Conservation (phyloP, 2,329 filamentous ascomycete species). For the Phialemonium atrogriseum region DNA sequence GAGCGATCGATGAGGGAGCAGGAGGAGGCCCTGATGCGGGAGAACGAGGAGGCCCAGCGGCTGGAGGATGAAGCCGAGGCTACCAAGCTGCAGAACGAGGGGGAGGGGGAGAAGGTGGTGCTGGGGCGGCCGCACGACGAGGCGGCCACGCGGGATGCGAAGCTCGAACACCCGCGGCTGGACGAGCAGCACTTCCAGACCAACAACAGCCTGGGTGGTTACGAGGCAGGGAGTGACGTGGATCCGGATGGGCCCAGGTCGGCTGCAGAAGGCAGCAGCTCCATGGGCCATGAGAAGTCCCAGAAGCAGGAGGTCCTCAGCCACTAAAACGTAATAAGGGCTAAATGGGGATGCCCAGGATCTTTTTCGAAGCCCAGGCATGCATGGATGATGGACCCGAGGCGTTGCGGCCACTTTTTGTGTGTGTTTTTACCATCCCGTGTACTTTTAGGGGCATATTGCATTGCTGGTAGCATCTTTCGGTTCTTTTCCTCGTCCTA, state of each 20-base stretch:
- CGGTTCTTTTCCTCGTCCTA: too few relatives aligned
- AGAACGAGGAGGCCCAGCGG: conserved; percentile 47
- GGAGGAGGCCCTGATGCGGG: conserved; percentile 39
- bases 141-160: conserved; percentile 25
- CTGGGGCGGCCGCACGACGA: conserved; percentile 29
- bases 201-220: neutral
- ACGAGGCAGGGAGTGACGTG: conserved; percentile 7
- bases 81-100: conserved; percentile 11
- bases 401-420: too few relatives aligned
- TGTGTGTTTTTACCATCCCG: too few relatives aligned
- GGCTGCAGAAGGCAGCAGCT: conserved; percentile 1
- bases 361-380: too few relatives aligned
- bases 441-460: too few relatives aligned
- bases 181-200: neutral
- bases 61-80: conserved; percentile 37
- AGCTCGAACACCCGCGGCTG: conserved; percentile 19
- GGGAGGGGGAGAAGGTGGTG: conserved; percentile 26
- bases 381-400: too few relatives aligned
- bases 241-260: conserved; percentile 6
- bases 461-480: too few relatives aligned
- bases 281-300: conserved; percentile 7
- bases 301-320: conserved; percentile 14
- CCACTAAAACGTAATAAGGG: too few relatives aligned
- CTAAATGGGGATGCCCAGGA: too few relatives aligned
- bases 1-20: conserved; percentile 38